Conservation (phyloP, 1,139 yeast species). For the Lodderomyces metapsilosis region DNA sequence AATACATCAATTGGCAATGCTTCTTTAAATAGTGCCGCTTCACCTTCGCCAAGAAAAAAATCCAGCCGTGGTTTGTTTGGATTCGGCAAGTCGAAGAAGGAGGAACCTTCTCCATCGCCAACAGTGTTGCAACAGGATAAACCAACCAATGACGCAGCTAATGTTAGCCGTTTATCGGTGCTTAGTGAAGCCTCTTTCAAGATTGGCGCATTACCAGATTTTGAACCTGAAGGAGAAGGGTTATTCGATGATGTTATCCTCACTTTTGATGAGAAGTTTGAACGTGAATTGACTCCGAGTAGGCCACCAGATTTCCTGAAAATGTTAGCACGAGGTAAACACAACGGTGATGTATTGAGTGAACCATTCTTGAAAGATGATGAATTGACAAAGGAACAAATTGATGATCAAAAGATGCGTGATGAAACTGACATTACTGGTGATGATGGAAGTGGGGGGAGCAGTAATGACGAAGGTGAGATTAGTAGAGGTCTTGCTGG, state of each 20-base stretch:
- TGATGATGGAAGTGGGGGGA: constrained; percentile 4
- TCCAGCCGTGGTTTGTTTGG: constrained; percentile 3
- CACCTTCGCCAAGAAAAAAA: constrained; percentile 5
- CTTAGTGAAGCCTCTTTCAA: constrained; percentile 15
- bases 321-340: neutral
- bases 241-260: constrained; percentile 36
- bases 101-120: constrained; percentile 4
- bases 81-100: constrained; percentile 7
- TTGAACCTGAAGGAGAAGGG: constrained; percentile 30
- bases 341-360: constrained; percentile 10
- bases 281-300: constrained; percentile 20
- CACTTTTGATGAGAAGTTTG: constrained; percentile 27
- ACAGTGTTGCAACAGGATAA: constrained; percentile 1
- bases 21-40: constrained; percentile 3
- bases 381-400: constrained; percentile 43
- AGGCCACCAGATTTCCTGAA: constrained; percentile 14
- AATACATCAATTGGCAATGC: constrained; percentile 5
- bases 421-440: constrained; percentile 18
- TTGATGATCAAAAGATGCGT: constrained; percentile 38
- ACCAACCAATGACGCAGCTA: neutral
- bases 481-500: constrained; percentile 10
- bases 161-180: constrained; percentile 10
- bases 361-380: constrained; percentile 44
- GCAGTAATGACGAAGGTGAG: constrained; percentile 16
- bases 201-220: constrained; percentile 25